A percentile compares a stretch with the other conserved stretches of the same genome.
phyloP scores from a whole-genome alignment of 1,284 basidiomycete genomes.

The Cutaneotrichosporon dermatis region DNA sequence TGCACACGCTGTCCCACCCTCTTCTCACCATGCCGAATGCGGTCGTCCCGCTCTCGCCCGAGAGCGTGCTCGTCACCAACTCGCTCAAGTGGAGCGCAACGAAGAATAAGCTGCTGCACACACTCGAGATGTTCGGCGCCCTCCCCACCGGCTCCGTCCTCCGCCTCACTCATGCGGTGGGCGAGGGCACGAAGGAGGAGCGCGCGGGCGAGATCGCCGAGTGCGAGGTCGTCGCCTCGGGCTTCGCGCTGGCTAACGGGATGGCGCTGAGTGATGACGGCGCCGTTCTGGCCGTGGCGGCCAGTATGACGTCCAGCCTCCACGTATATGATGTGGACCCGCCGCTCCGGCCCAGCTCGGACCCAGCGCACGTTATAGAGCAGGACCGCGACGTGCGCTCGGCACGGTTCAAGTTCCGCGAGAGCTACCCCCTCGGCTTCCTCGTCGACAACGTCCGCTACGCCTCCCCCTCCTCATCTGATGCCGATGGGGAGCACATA shows the following conservation, averaged over 20 bases:
- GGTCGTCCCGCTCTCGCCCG: slow-evolving; percentile 8
- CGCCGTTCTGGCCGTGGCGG: slow-evolving; percentile 4
- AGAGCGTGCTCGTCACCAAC: slow-evolving; percentile 13
- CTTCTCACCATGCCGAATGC: slow-evolving; percentile 5
- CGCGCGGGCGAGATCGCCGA: neutral
- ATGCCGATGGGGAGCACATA: neutral
- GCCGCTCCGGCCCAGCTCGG: neutral
- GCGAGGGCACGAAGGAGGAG: neutral
- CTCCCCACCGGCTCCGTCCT: neutral
- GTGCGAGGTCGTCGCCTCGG: neutral
- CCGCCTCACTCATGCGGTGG: neutral
- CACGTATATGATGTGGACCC: slow-evolving; percentile 14
- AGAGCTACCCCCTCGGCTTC: slow-evolving; percentile 11
- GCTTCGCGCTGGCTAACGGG: slow-evolving; percentile 5
- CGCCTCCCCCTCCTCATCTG: neutral
- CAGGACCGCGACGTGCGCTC: neutral
- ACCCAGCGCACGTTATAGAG: no score
- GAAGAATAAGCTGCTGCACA: neutral
- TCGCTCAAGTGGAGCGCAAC: neutral
- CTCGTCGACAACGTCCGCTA: slow-evolving; percentile 11
- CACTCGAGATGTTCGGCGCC: slow-evolving; percentile 4
- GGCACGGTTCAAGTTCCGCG: slow-evolving; percentile 2
- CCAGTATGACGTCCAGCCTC: neutral
- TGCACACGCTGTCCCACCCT: neutral
- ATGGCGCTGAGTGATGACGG: slow-evolving; percentile 5